A percentile compares a stretch with the other conserved stretches of the same genome.
These are phyloP conservation scores for Viridothelium virens DNA, from an alignment of 495 filamentous ascomycete genomes.

Conservation along the genomic window DNA sequence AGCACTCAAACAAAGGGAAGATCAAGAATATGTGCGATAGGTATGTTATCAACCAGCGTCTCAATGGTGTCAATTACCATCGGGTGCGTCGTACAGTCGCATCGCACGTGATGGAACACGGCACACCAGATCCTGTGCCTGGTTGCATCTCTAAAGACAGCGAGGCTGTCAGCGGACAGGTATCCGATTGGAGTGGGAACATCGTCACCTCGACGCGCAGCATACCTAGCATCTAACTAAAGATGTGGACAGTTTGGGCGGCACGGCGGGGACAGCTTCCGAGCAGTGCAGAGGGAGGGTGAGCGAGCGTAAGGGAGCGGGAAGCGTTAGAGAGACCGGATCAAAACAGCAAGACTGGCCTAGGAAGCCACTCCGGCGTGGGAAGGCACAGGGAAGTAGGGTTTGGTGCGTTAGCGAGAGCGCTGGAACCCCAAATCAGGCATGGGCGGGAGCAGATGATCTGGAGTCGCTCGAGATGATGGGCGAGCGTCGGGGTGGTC, in stretches of 20 bases:
- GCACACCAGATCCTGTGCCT: too few relatives aligned
- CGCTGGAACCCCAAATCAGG: conserved; percentile 2
- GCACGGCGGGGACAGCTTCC: neutral
- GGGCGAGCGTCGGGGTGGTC: neutral
- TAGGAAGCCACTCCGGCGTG: too few relatives aligned
- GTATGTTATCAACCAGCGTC: too few relatives aligned
- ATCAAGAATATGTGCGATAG: neutral
- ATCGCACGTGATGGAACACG: too few relatives aligned
- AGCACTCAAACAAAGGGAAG: neutral
- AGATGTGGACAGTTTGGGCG: neutral
- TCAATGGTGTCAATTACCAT: too few relatives aligned
- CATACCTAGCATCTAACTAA: neutral
- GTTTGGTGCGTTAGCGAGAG: neutral
- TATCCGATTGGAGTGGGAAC: neutral
- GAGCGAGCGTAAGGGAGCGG: neutral
- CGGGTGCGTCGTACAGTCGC: too few relatives aligned
- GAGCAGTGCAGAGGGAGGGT: neutral
- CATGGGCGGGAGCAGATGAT: neutral
- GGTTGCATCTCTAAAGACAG: too few relatives aligned
- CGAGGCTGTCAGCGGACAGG: neutral
- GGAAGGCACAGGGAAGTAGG: neutral
- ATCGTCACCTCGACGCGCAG: neutral
- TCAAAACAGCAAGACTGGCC: neutral
- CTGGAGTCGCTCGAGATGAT: conserved; percentile 1
- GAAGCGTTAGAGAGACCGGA: neutral